A percentile compares a stretch with the other conserved stretches of the same genome.
These are phyloP conservation scores for Aphanocladium album DNA, from an alignment of 2,329 filamentous ascomycete genomes.

Conservation along the genomic window DNA sequence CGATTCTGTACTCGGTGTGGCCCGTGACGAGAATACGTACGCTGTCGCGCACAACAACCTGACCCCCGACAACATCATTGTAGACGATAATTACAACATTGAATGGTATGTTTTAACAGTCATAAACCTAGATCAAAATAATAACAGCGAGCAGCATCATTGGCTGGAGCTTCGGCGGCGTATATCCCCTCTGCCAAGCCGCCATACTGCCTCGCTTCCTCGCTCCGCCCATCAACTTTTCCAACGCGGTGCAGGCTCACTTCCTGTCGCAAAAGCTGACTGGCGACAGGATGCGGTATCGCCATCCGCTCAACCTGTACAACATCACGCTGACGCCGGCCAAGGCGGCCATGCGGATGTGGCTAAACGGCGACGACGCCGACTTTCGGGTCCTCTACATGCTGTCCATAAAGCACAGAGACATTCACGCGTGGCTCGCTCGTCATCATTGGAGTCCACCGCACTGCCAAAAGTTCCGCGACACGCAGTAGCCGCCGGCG, in stretches of 20 bases:
- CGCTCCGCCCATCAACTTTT: background rate
- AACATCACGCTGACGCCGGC: background rate
- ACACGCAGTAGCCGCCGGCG: too few species aligned
- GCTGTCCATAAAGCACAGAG: background rate
- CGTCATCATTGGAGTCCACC: background rate
- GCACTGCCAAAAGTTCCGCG: background rate
- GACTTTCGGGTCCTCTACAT: background rate
- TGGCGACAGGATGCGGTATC: background rate
- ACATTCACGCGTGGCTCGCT: background rate
- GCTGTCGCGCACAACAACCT: background rate
- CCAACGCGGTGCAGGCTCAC: background rate
- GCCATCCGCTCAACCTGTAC: background rate
- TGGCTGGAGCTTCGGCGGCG: background rate
- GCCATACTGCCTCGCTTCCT: slow-evolving; percentile 1
- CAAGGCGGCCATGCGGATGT: background rate
- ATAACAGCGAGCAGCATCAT: background rate
- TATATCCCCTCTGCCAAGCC: background rate
- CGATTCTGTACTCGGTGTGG: background rate
- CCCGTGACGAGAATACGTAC: background rate
- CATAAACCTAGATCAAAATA: background rate
- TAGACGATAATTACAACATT: background rate
- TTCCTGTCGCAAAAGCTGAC: background rate
- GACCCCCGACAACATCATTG: background rate
- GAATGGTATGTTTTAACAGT: background rate
- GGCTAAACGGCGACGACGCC: background rate